phyloP scores from a whole-genome alignment of 1,284 basidiomycete genomes.

The Ustilago shanxiensis region DNA sequence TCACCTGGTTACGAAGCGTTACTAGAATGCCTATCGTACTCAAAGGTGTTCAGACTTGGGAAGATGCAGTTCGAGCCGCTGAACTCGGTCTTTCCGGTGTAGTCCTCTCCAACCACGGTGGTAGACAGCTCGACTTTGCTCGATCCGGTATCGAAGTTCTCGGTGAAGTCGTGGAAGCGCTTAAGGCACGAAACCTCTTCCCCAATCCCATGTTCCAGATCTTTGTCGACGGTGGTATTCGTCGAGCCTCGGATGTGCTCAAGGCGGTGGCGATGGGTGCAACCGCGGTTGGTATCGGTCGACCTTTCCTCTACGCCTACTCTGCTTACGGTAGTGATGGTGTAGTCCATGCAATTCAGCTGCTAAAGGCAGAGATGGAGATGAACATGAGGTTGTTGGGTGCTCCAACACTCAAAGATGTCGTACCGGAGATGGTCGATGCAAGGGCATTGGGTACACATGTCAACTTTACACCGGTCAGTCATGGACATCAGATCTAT shows the following conservation, averaged over 20 bases:
- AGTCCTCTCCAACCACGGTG: slow-evolving; percentile 72
- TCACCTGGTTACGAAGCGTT: slow-evolving; percentile 81
- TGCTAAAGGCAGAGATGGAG: slow-evolving; percentile 84
- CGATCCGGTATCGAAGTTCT: slow-evolving; percentile 72
- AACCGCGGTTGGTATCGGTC: slow-evolving; percentile 87
- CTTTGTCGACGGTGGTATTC: slow-evolving; percentile 88
- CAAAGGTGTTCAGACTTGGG: slow-evolving; percentile 77
- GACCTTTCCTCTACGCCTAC: slow-evolving; percentile 89
- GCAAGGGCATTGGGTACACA: slow-evolving; percentile 74
- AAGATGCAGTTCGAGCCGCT: slow-evolving; percentile 78
- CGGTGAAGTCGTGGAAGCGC: slow-evolving; percentile 83
- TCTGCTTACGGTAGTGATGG: slow-evolving; percentile 88
- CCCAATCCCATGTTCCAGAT: slow-evolving; percentile 77
- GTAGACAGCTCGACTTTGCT: slow-evolving; percentile 64
- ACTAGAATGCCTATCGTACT: slow-evolving; percentile 85
- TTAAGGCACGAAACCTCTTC: slow-evolving; percentile 77
- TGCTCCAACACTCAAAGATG: slow-evolving; percentile 77
- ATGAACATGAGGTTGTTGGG: slow-evolving; percentile 85
- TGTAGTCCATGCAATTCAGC: slow-evolving; percentile 78
- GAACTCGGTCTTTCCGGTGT: slow-evolving; percentile 74
- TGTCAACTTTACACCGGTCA: slow-evolving; percentile 48
- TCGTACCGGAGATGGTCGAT: slow-evolving; percentile 83
- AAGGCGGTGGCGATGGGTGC: slow-evolving; percentile 95
- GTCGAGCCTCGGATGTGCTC: slow-evolving; percentile 80
- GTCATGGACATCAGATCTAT: slow-evolving; percentile 58